Percentiles rank a stretch among this genome's conserved stretches.
Evolutionary conservation across 768 basidiomycete species (phyloP).

Genomic region (Boletus fagicola): DNA sequence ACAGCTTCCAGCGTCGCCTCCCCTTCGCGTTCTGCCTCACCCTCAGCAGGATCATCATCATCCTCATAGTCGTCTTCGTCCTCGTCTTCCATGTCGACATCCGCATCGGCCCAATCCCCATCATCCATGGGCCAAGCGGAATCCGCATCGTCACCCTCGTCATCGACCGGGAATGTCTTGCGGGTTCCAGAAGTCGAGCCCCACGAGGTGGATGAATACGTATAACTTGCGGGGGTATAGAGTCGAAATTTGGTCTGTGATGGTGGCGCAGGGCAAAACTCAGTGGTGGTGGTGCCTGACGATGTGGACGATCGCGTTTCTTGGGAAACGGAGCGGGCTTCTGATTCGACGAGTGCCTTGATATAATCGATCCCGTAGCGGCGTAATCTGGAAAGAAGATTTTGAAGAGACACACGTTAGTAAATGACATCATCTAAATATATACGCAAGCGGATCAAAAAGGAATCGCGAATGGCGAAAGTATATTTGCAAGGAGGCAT

Average conservation of each 20-base stretch:
- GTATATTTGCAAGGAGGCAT: constrained; percentile 1
- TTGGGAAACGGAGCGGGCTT: constrained; percentile 18
- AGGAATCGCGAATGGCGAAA: neutral
- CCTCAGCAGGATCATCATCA: constrained; percentile 24
- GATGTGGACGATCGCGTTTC: neutral
- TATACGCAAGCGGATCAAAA: constrained; percentile 7
- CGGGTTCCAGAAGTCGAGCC: constrained; percentile 6
- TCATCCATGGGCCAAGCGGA: constrained; percentile 23
- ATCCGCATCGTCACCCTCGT: constrained; percentile 22
- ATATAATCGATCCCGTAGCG: constrained; percentile 34
- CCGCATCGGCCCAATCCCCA: constrained; percentile 25
- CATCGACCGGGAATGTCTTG: constrained; percentile 17
- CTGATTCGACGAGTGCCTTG: constrained; percentile 33
- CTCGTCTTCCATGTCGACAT: constrained; percentile 34
- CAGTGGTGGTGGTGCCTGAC: neutral
- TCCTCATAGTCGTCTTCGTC: constrained; percentile 34
- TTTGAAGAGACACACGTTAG: constrained; percentile 4
- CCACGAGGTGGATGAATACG: constrained; percentile 27
- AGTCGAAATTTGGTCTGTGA: constrained; percentile 30
- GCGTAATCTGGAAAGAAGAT: constrained; percentile 21
- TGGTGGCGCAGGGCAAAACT: neutral
- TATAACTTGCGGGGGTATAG: constrained; percentile 35
- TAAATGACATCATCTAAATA: constrained; percentile 6
- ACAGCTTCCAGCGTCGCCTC: constrained; percentile 19
- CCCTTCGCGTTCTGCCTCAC: constrained; percentile 11